These are phyloP conservation scores for Rosa hybrid DNA, from an alignment of 331 rosid species.

Conservation along the genomic window DNA sequence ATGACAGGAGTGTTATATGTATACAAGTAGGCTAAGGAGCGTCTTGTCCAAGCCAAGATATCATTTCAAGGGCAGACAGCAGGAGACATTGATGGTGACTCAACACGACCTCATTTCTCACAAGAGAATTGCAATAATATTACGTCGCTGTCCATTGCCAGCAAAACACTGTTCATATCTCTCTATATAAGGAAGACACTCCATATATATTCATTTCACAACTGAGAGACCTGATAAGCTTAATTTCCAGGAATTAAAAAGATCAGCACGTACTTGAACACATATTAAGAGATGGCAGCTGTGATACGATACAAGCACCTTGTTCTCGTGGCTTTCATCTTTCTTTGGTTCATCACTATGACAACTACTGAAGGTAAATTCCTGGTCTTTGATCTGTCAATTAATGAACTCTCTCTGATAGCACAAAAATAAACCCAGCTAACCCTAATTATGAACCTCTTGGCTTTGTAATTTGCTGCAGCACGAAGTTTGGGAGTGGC, in stretches of 20 bases:
- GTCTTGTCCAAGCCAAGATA: slow-evolving; percentile 28
- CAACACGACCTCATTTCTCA: slow-evolving; percentile 38
- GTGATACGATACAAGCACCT: slow-evolving; percentile 37
- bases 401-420: neutral
- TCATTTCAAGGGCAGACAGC: slow-evolving; percentile 50
- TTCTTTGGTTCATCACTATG: slow-evolving; percentile 54
- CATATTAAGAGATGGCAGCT: slow-evolving; percentile 29
- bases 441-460: neutral
- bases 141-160: slow-evolving; percentile 25
- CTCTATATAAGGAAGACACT: neutral
- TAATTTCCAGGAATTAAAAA: neutral
- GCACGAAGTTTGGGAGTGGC: slow-evolving; percentile 44
- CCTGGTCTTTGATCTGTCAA: neutral
- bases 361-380: slow-evolving; percentile 53
- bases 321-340: slow-evolving; percentile 44
- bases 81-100: slow-evolving; percentile 64
- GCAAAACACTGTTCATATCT: slow-evolving; percentile 7
- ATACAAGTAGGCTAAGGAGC: neutral
- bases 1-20: neutral
- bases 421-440: neutral
- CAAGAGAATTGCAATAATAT: slow-evolving; percentile 27
- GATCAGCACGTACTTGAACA: neutral
- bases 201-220: neutral
- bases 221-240: neutral
- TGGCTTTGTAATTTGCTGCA: slow-evolving; percentile 27